Percentiles rank a stretch among this genome's conserved stretches.
Conservation (phyloP, 495 filamentous ascomycete species). For the Thozetella sp. region DNA sequence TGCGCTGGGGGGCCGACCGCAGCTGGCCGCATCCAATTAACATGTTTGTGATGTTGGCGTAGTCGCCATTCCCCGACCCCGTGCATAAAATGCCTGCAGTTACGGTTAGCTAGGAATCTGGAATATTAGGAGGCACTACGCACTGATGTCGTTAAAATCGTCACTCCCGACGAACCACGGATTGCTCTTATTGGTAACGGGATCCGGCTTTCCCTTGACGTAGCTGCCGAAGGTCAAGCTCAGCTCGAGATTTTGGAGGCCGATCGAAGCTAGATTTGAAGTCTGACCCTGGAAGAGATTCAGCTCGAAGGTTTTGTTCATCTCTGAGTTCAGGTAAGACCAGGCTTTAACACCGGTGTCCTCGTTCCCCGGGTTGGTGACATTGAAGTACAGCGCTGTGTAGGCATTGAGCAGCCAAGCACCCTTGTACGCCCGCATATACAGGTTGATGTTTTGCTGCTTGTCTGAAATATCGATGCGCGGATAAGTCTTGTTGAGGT, state of each 20-base stretch:
- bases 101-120: background rate
- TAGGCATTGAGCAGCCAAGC: constrained; percentile 41
- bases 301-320: constrained; percentile 26
- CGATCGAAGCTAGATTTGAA: background rate
- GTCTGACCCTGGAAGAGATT: background rate
- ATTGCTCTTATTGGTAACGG: constrained; percentile 13
- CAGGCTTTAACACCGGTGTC: constrained; percentile 14
- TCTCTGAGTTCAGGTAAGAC: constrained; percentile 31
- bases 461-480: constrained; percentile 13
- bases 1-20: constrained; percentile 29
- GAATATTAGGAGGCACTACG: background rate
- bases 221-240: constrained; percentile 8
- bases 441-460: constrained; percentile 30
- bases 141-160: constrained; percentile 27
- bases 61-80: constrained; percentile 19
- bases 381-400: constrained; percentile 16
- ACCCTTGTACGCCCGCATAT: constrained; percentile 36
- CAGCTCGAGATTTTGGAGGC: background rate
- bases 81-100: constrained; percentile 22
- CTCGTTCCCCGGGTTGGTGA: constrained; percentile 15
- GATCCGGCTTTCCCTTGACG: background rate
- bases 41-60: constrained; percentile 42
- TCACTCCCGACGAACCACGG: constrained; percentile 21
- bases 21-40: constrained; percentile 37
- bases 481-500: constrained; percentile 27